These are phyloP conservation scores for Pulicaria dysenterica DNA, from an alignment of 129 eudicot species.

Conservation along the genomic window DNA sequence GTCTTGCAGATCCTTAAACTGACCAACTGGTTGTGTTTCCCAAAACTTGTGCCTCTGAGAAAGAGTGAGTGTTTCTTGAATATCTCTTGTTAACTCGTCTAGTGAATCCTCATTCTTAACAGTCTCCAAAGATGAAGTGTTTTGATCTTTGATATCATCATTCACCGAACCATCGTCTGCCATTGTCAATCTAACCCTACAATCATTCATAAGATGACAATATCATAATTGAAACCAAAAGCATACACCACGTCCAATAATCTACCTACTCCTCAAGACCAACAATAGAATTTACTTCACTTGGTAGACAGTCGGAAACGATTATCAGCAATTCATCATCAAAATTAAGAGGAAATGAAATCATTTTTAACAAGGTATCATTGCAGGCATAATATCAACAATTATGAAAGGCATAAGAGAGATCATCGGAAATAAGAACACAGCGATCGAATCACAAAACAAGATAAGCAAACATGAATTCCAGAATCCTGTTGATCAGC, in stretches of 20 bases:
- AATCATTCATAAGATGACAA: neutral
- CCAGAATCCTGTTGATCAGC: constrained; percentile 1
- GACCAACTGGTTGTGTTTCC: constrained; percentile 76
- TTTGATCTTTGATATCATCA: constrained; percentile 36
- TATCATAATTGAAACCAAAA: constrained; percentile 9
- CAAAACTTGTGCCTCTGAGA: constrained; percentile 56
- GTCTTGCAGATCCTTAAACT: constrained; percentile 51
- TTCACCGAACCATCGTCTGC: constrained; percentile 40
- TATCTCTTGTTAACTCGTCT: constrained; percentile 42
- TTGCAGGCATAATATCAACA: neutral
- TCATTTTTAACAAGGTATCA: neutral
- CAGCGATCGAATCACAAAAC: constrained; percentile 11
- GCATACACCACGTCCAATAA: neutral
- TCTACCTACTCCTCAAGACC: neutral
- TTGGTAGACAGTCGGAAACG: neutral
- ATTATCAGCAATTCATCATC: neutral
- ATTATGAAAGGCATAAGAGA: neutral
- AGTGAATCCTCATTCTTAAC: constrained; percentile 24
- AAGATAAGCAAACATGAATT: neutral
- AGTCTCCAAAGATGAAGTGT: constrained; percentile 35
- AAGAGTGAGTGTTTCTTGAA: constrained; percentile 49
- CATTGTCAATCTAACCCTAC: constrained; percentile 34
- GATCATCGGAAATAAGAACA: constrained; percentile 13
- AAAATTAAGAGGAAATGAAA: neutral
- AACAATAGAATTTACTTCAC: no score